A percentile compares a stretch with the other conserved stretches of the same genome.
Evolutionary conservation across 2,329 filamentous ascomycete genomes (phyloP).

Genomic region (Microdochium trichocladiopsis): DNA sequence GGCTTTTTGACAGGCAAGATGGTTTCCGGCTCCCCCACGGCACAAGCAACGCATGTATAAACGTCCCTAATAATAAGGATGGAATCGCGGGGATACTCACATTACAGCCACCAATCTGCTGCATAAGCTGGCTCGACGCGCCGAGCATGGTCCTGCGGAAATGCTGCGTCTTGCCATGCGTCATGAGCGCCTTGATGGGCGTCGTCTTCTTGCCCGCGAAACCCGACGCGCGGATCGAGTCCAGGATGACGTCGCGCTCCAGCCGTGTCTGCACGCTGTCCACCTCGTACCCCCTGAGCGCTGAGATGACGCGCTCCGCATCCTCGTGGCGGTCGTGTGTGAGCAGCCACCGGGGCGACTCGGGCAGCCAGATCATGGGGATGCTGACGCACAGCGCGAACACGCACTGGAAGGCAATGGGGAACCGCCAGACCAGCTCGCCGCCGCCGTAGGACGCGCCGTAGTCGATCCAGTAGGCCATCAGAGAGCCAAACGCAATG

Average conservation of each 20-base stretch:
- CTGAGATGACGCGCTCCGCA: conserved; percentile 24
- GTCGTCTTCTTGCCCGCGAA: conserved; percentile 35
- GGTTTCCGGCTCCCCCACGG: no score
- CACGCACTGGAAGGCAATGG: conserved; percentile 40
- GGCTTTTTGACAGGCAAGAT: conserved; percentile 14
- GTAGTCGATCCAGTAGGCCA: conserved; percentile 44
- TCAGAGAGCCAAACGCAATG: conserved; percentile 35
- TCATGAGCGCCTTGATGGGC: conserved; percentile 47
- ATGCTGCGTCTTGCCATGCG: conserved; percentile 57
- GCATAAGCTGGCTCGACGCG: conserved; percentile 52
- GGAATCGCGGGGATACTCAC: no score
- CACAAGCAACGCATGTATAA: no score
- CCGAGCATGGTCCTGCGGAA: conserved; percentile 58
- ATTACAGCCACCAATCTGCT: conserved; percentile 53
- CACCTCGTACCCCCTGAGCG: conserved; percentile 31
- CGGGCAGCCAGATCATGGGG: conserved; percentile 36
- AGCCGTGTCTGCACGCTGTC: conserved; percentile 49
- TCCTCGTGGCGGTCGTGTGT: conserved; percentile 40
- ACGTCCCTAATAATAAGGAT: no score
- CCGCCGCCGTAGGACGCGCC: conserved; percentile 33
- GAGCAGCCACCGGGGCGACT: conserved; percentile 37
- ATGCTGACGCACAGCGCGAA: conserved; percentile 35
- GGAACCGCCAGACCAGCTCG: conserved; percentile 47
- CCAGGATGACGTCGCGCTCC: conserved; percentile 54
- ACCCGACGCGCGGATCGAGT: conserved; percentile 52